Conservation (phyloP, 345 rosid genomes). For the Mallotus nudiflorus region DNA sequence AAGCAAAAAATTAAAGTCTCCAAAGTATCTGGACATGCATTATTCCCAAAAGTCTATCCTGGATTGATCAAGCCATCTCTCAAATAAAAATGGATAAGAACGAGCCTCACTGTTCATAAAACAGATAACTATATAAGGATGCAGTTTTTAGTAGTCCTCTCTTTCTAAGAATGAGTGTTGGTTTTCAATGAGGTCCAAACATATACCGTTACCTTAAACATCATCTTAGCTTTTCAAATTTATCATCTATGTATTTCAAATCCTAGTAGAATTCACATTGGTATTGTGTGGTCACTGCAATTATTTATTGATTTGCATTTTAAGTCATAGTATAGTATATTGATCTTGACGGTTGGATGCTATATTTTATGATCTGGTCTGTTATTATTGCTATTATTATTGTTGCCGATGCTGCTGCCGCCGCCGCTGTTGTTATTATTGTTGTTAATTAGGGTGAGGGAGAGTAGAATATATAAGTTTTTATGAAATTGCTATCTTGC, state of each 20-base stretch:
- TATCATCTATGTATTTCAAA: background rate
- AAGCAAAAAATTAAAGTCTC: background rate
- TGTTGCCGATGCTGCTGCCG: too few relatives aligned
- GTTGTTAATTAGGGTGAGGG: too few relatives aligned
- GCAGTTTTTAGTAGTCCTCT: background rate
- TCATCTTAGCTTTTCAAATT: background rate
- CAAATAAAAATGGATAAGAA: background rate
- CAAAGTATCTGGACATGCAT: background rate
- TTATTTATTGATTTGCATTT: too few relatives aligned
- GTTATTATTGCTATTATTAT: background rate
- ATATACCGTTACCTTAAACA: background rate
- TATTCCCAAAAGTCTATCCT: background rate
- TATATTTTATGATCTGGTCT: background rate
- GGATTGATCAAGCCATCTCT: background rate
- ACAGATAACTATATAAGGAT: background rate
- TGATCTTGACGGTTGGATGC: background rate
- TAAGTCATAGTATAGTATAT: too few relatives aligned
- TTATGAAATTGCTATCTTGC: constrained; percentile 7
- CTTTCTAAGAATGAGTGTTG: background rate
- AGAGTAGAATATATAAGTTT: too few relatives aligned
- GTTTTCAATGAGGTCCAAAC: background rate
- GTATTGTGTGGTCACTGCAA: too few relatives aligned
- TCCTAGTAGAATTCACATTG: constrained; percentile 1
- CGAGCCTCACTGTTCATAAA: background rate
- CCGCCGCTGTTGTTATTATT: too few relatives aligned